Base-by-base conservation (phyloP, 148 eudicot species). In the Beta vulgaris region DNA sequence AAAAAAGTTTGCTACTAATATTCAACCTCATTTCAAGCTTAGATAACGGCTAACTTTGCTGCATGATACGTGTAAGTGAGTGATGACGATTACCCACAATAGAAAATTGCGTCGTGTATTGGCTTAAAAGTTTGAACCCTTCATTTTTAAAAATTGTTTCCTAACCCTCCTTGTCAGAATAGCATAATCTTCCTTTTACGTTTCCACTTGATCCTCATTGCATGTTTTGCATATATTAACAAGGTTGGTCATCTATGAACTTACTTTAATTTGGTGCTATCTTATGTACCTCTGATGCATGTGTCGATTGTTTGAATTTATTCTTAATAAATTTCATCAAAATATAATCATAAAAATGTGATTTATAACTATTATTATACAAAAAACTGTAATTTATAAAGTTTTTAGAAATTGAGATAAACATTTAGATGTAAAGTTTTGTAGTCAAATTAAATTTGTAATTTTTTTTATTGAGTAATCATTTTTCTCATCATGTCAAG, bases 31-130 rank as follows among this genome's bases (percentile, higher is more conserved):
- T 37, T 19, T 23, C 1, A 10, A 37, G 49, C 69, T n/a, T 65
- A 65, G 40, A n/a, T 49, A 58, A 58, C 75, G 75, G 66, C 67
- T 72, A 55, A 72, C 16, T 72, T 26, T 58, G 35, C 15, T 58
- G 49, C 75, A 39, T 57, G 49, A 72, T 26, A 12, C n/a, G 21
- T 5, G 28, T 21, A 26, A 61, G 63, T 42, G 72, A 69, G 28
- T 44, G 26, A 69, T 69, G 53, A 72, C 75, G 67, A 72, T 25
- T 37, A 8, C 18, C 64, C 75, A 54, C 32, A 72, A 23, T 54
- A n/a, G 46, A 54, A 36, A 39, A 71, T 51, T 37, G 34, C 57
- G 74, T 71, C 62, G 59, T 53, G 2, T 35, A 8, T 13, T 51
- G 46, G 62, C 63, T 36, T 23, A 7, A 54, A 54, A 35, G 18